These are phyloP conservation scores for Picea engelmannii DNA, from an alignment of 83 land plant genomes.

Conservation along the genomic window DNA sequence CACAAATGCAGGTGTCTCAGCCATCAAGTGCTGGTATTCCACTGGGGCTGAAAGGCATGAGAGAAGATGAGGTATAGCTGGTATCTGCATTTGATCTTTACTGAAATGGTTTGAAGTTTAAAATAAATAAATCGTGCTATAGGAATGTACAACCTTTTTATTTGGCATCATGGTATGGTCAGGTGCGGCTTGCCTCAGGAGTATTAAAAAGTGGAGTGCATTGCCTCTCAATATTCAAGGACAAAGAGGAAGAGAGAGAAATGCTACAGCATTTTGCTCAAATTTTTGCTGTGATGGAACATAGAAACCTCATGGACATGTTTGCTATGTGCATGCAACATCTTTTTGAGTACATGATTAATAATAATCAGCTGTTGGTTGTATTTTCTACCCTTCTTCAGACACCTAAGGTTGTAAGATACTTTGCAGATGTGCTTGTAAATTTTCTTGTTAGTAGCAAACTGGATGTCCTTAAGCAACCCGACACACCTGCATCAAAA, in stretches of 20 bases:
- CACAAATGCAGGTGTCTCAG: conserved; percentile 42
- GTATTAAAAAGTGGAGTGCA: conserved; percentile 93
- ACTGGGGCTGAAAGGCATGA: conserved; percentile 81
- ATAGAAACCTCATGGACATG: conserved; percentile 98
- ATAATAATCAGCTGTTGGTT: conserved; percentile 75
- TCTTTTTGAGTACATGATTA: conserved; percentile 93
- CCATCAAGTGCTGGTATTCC: conserved; percentile 39
- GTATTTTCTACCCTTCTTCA: conserved; percentile 87
- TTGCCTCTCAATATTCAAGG: conserved; percentile 91
- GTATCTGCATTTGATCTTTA: not conserved
- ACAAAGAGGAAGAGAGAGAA: conserved; percentile 96
- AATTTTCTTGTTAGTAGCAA: conserved; percentile 85
- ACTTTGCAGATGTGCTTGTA: conserved; percentile 94
- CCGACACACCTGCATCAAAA: conserved; percentile 90
- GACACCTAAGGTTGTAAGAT: conserved; percentile 70
- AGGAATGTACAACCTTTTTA: not conserved
- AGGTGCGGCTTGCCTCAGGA: conserved; percentile 96
- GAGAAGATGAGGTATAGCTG: conserved; percentile 88
- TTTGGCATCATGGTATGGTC: conserved; percentile 2
- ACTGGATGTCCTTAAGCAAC: conserved; percentile 89
- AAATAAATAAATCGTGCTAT: not conserved
- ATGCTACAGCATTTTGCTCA: conserved; percentile 85
- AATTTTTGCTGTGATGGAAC: conserved; percentile 92
- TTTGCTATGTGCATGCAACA: conserved; percentile 96
- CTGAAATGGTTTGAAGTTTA: not conserved